Evolutionary conservation across 495 filamentous ascomycete genomes (phyloP), one percentile per base, ranked within the genome.

Genomic region (Staphylotrichum longicolle): DNA sequence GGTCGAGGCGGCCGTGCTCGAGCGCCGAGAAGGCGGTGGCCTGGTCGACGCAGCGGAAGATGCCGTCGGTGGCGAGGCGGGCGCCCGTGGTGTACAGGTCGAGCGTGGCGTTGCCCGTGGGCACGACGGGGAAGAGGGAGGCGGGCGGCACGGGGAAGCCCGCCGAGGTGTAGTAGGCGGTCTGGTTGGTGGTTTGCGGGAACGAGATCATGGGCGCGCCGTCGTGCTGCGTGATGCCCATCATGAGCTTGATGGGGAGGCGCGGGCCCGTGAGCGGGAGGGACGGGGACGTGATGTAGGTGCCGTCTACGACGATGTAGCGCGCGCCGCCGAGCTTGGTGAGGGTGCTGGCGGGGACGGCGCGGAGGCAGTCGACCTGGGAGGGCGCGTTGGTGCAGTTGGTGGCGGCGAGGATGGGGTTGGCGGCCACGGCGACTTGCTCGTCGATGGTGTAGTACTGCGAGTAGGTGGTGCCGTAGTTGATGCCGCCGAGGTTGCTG

Each of bases 21-120:
- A 74, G 52, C 20, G 63, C 74, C 1, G 72, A 64, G 62, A 69
- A 70, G n/a, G 74, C 75, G 10, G 80, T 83, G 14, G 77, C 76
- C 44, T 82, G 74, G 70, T 73, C 74, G 27, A 77, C 64, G 65
- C 80, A 84, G n/a, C 79, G 73, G 70, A 83, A 82, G 39, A 77
- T 70, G 35, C 69, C 74, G 64, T 83, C 79, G 3, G 79, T 83
- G 15, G 78, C 72, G 20, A 81, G 70, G 11, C 75, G 74, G 3
- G 77, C 64, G 41, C 73, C 61, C 58, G 70, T 64, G 46, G 78
- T 79, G 72, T 77, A 83, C 30, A 83, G 64, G 47, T 74, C 71
- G 2, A 77, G 67, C 0, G 77, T 81, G 37, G 51, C 20, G 63
- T 82, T 82, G n/a, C 58, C 52, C 4, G 73, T 65, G 10, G 65